These are phyloP conservation scores for Clitoria ternatea DNA, from an alignment of 306 rosid genomes.

Conservation along the genomic window DNA sequence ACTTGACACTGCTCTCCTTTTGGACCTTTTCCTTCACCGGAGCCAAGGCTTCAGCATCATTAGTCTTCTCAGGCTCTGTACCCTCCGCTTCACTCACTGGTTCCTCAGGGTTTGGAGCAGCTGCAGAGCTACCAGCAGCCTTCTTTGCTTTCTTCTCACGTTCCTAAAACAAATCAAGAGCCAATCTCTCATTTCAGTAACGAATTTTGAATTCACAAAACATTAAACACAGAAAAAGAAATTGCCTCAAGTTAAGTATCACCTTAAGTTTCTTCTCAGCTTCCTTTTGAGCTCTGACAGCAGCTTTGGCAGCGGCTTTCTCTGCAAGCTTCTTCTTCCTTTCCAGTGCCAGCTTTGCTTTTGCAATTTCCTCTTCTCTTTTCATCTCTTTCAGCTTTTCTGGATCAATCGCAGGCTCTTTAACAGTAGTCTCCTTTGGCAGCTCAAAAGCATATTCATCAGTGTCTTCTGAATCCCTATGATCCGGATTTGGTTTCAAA, in stretches of 20 bases:
- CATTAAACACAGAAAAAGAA: neutral
- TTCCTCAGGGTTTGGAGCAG: constrained; percentile 42
- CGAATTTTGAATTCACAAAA: neutral
- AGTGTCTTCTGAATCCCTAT: constrained; percentile 32
- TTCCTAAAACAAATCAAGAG: constrained; percentile 41
- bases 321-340: constrained; percentile 79
- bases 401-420: constrained; percentile 49
- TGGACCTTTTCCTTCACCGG: constrained; percentile 33
- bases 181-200: neutral
- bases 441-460: constrained; percentile 44
- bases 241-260: constrained; percentile 11
- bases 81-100: constrained; percentile 31
- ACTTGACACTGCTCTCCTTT: constrained; percentile 43
- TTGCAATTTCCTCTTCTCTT: constrained; percentile 75
- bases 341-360: constrained; percentile 77
- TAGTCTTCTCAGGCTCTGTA: constrained; percentile 38
- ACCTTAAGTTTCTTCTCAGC: constrained; percentile 83
- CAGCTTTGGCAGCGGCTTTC: constrained; percentile 78
- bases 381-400: constrained; percentile 73
- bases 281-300: constrained; percentile 66
- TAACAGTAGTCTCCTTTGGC: constrained; percentile 35
- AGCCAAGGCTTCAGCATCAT: constrained; percentile 25
- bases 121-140: constrained; percentile 34
- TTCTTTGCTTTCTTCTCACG: constrained; percentile 84
- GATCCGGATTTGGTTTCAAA: constrained; percentile 29